phyloP scores from a whole-genome alignment of 352 stramenopile species.

The Globisporangium camurandrum region DNA sequence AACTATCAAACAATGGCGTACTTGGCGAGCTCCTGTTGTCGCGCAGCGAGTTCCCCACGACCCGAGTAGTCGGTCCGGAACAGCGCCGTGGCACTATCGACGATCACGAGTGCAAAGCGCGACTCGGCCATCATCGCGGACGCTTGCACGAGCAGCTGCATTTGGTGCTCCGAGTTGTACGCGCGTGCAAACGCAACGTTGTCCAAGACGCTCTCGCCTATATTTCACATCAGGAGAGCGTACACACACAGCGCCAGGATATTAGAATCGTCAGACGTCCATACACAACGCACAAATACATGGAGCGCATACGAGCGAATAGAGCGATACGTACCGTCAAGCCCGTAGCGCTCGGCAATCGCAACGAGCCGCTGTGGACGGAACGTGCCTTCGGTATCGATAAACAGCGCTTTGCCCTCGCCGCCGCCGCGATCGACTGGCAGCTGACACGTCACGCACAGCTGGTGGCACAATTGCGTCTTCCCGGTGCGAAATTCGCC shows the following conservation, averaged over 20 bases:
- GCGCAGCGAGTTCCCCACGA: constrained; percentile 95
- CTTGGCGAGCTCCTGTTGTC: constrained; percentile 86
- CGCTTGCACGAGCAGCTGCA: constrained; percentile 95
- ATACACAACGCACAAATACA: too few species aligned
- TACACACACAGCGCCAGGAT: neutral
- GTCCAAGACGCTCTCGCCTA: constrained; percentile 92
- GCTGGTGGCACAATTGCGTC: constrained; percentile 98
- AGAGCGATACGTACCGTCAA: constrained; percentile 64
- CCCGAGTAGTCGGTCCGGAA: constrained; percentile 99
- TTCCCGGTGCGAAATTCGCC: constrained; percentile 99
- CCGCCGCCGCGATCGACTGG: constrained; percentile 95
- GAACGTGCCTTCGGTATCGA: constrained; percentile 99
- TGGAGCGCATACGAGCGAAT: constrained; percentile 3
- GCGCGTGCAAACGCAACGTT: constrained; percentile 98
- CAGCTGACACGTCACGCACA: constrained; percentile 99
- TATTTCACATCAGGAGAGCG: neutral
- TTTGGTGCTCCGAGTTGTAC: constrained; percentile 99
- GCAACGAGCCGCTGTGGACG: constrained; percentile 93
- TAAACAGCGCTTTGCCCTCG: constrained; percentile 97
- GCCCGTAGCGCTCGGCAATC: constrained; percentile 97
- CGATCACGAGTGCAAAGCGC: constrained; percentile 92
- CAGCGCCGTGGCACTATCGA: constrained; percentile 97
- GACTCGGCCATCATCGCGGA: constrained; percentile 98
- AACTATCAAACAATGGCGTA: constrained; percentile 18
- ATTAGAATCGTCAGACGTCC: neutral